phyloP scores from a whole-genome alignment of 2,329 filamentous ascomycete species.

The Hypoxylon rubiginosum region DNA sequence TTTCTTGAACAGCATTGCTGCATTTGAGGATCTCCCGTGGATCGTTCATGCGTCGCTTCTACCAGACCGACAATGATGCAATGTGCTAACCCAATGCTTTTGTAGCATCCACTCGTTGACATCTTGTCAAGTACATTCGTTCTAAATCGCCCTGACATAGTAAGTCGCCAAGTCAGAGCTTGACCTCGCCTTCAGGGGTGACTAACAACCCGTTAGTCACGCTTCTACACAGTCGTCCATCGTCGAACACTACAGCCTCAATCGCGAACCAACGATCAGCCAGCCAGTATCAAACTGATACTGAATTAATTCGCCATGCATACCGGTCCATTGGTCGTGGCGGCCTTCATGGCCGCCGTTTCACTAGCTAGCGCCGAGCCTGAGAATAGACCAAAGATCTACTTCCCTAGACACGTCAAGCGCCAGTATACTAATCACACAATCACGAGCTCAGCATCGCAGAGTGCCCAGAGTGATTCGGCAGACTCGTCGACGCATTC shows the following conservation, averaged over 20 bases:
- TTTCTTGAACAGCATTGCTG: conserved; percentile 22
- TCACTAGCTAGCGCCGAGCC: conserved; percentile 54
- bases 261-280: conserved; percentile 25
- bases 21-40: conserved; percentile 38
- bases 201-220: conserved; percentile 41
- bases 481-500: conserved; percentile 36
- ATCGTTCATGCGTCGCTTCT: conserved; percentile 38
- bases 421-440: conserved; percentile 55
- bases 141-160: conserved; percentile 57
- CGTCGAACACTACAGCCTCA: conserved; percentile 22
- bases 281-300: conserved; percentile 29
- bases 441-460: conserved; percentile 47
- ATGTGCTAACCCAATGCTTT: conserved; percentile 38
- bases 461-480: conserved; percentile 38
- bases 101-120: conserved; percentile 58
- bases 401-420: conserved; percentile 60
- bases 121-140: conserved; percentile 63
- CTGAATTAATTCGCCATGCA: conserved; percentile 49
- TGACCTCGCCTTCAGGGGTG: conserved; percentile 19
- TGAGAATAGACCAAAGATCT: conserved; percentile 57
- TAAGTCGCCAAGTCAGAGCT: conserved; percentile 46
- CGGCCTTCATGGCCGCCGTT: conserved; percentile 55
- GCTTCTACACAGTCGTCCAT: conserved; percentile 40
- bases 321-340: conserved; percentile 50
- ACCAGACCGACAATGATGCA: conserved; percentile 13